Evolutionary conservation across 805 yeast genomes (phyloP).

Genomic region (Scheffersomyces amazonensis): DNA sequence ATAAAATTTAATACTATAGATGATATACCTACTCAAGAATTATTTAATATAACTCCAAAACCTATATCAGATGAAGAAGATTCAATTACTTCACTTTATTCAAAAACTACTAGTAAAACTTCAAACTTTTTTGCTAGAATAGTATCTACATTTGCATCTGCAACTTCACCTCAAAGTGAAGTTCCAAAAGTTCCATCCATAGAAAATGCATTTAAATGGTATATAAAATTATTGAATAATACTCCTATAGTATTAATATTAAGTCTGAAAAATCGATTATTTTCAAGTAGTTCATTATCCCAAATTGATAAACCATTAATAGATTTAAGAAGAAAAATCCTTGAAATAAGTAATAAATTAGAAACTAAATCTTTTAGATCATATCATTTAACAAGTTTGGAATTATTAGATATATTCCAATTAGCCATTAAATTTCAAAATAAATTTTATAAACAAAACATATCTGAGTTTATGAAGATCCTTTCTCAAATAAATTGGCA

Average conservation of each 20-base stretch:
- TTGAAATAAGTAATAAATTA: slow-evolving; percentile 6
- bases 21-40: background rate
- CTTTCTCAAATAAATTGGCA: slow-evolving; percentile 6
- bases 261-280: slow-evolving; percentile 23
- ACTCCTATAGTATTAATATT: slow-evolving; percentile 31
- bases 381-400: slow-evolving; percentile 32
- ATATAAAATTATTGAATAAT: slow-evolving; percentile 17
- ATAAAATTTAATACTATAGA: background rate
- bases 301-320: slow-evolving; percentile 14
- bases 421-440: slow-evolving; percentile 18
- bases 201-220: slow-evolving; percentile 27
- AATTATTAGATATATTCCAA: slow-evolving; percentile 24
- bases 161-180: background rate
- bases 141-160: background rate
- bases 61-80: background rate
- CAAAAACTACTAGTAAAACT: background rate
- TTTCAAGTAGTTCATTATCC: slow-evolving; percentile 13
- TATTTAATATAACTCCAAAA: background rate
- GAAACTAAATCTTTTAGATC: slow-evolving; percentile 12
- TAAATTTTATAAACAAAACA: background rate
- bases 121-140: background rate
- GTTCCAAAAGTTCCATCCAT: background rate
- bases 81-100: background rate
- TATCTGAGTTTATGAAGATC: slow-evolving; percentile 2
- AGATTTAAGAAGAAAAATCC: slow-evolving; percentile 11